Evolutionary conservation across 2,329 filamentous ascomycete species (phyloP).

Genomic region (Tricladium varicosporioides): DNA sequence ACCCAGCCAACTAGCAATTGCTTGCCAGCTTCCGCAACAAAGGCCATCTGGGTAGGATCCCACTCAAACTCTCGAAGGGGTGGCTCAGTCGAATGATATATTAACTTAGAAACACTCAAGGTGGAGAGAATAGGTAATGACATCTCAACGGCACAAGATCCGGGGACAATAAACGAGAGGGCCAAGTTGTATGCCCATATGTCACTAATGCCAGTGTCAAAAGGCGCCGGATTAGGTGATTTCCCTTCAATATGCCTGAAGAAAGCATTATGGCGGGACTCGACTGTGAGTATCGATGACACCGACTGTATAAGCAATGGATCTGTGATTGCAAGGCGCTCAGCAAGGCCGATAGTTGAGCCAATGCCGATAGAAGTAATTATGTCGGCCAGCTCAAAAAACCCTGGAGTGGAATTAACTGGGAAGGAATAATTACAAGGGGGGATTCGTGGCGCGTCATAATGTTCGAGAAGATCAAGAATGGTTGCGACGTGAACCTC

Average conservation of each 20-base stretch:
- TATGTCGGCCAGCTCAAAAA: conserved; percentile 11
- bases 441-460: conserved; percentile 4
- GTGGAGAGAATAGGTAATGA: conserved; percentile 12
- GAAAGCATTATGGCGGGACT: conserved; percentile 15
- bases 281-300: conserved; percentile 6
- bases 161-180: conserved; percentile 12
- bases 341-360: conserved; percentile 9
- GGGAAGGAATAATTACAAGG: conserved; percentile 13
- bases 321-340: conserved; percentile 6
- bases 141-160: conserved; percentile 11
- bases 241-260: conserved; percentile 7
- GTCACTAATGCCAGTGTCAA: conserved; percentile 12
- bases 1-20: conserved; percentile 25
- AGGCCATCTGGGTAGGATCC: conserved; percentile 11
- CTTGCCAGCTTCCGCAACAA: conserved; percentile 12
- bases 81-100: neutral
- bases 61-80: neutral
- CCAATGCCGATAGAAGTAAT: conserved; percentile 14
- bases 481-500: conserved; percentile 14
- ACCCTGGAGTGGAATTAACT: conserved; percentile 11
- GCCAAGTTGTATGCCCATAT: conserved; percentile 16
- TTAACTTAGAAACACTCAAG: conserved; percentile 6
- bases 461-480: conserved; percentile 9
- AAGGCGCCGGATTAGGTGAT: conserved; percentile 12
- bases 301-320: conserved; percentile 4